Percentiles rank a stretch among this genome's conserved stretches.
Conservation (phyloP, 2,329 filamentous ascomycete genomes). For the Penicillium expansum region DNA sequence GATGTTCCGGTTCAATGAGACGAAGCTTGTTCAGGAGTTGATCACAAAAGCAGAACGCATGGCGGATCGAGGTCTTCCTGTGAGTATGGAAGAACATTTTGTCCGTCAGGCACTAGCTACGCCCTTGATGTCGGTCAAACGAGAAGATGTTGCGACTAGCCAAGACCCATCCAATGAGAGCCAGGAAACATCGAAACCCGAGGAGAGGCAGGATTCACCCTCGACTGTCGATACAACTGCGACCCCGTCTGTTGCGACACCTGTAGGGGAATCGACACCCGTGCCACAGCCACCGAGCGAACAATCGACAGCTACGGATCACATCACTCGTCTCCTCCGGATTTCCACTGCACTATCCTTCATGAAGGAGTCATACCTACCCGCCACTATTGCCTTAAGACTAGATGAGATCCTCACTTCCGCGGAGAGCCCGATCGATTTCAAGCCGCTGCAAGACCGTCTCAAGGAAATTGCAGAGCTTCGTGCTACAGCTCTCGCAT, state of each 20-base stretch:
- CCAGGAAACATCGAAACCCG: conserved; percentile 22
- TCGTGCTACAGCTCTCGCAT: conserved; percentile 67
- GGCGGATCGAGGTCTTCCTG: conserved; percentile 63
- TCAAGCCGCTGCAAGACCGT: conserved; percentile 68
- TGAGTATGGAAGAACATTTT: conserved; percentile 82
- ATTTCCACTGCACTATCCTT: conserved; percentile 51
- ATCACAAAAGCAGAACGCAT: conserved; percentile 70
- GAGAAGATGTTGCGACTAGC: conserved; percentile 47
- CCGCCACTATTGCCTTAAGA: conserved; percentile 36
- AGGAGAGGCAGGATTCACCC: conserved; percentile 32
- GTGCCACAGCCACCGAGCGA: conserved; percentile 36
- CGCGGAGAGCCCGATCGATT: conserved; percentile 56
- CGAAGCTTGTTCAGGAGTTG: conserved; percentile 66
- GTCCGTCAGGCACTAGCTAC: conserved; percentile 72
- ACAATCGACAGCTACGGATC: conserved; percentile 31
- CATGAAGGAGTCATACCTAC: conserved; percentile 51
- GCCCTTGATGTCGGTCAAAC: conserved; percentile 68
- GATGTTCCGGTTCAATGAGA: conserved; percentile 76
- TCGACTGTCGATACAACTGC: conserved; percentile 34
- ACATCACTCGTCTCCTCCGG: conserved; percentile 45
- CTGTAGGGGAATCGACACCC: conserved; percentile 41
- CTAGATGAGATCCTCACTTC: conserved; percentile 41
- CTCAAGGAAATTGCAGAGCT: conserved; percentile 64
- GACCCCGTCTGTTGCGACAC: conserved; percentile 38
- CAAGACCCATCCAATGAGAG: conserved; percentile 28